phyloP scores from a whole-genome alignment of 805 yeast species.

The Yamadazyma olivae region DNA sequence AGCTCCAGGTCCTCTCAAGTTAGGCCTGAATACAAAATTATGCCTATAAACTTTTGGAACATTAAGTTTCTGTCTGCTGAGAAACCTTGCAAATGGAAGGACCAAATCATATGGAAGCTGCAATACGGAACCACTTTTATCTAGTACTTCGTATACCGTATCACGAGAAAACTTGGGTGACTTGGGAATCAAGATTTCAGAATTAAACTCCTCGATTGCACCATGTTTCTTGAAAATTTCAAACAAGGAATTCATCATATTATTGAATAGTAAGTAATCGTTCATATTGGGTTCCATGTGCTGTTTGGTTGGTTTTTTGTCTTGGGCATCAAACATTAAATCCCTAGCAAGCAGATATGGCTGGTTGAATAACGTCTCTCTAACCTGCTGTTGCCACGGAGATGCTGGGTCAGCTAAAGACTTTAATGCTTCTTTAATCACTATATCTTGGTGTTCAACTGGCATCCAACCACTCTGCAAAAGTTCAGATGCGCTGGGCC shows the following conservation, averaged over 20 bases:
- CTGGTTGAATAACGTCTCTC: slow-evolving; percentile 80
- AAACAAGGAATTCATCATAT: slow-evolving; percentile 59
- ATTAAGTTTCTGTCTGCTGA: slow-evolving; percentile 58
- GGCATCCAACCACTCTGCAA: slow-evolving; percentile 83
- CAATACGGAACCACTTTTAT: slow-evolving; percentile 80
- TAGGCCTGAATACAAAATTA: slow-evolving; percentile 78
- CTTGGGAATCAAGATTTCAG: slow-evolving; percentile 72
- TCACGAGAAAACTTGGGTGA: slow-evolving; percentile 64
- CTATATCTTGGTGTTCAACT: slow-evolving; percentile 84
- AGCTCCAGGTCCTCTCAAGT: slow-evolving; percentile 53
- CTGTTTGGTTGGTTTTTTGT: slow-evolving; percentile 21
- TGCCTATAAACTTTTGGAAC: slow-evolving; percentile 67
- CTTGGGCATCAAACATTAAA: slow-evolving; percentile 66
- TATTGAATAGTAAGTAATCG: slow-evolving; percentile 57
- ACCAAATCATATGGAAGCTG: slow-evolving; percentile 90
- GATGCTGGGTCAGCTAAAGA: slow-evolving; percentile 87
- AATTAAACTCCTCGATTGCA: slow-evolving; percentile 72
- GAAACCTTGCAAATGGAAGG: slow-evolving; percentile 80
- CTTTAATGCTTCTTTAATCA: slow-evolving; percentile 82
- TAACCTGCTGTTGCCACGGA: slow-evolving; percentile 91
- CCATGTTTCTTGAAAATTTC: slow-evolving; percentile 76
- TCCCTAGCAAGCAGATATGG: slow-evolving; percentile 85
- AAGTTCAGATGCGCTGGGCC: slow-evolving; percentile 79
- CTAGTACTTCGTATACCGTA: slow-evolving; percentile 75
- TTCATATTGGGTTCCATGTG: slow-evolving; percentile 24